Evolutionary conservation across 768 basidiomycete species (phyloP).

Genomic region (Russula sp.): DNA sequence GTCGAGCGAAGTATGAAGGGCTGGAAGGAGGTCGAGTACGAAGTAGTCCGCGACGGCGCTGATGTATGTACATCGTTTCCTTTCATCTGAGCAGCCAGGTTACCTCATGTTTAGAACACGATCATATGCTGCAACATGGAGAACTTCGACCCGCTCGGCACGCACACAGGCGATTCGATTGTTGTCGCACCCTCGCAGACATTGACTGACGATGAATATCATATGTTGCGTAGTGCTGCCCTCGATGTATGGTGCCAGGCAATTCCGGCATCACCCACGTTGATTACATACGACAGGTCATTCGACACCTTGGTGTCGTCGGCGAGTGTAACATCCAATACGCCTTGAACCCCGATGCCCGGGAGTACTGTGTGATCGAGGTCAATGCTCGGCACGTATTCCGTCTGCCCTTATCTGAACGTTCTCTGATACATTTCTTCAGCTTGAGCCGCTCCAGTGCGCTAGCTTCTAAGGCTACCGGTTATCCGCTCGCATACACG

Average conservation of each 20-base stretch:
- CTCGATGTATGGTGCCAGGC: slow-evolving; percentile 61
- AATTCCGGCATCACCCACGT: background rate
- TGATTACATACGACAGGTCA: slow-evolving; percentile 27
- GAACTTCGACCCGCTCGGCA: slow-evolving; percentile 98
- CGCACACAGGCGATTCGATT: slow-evolving; percentile 98
- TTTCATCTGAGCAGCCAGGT: background rate
- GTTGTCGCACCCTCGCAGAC: slow-evolving; percentile 99
- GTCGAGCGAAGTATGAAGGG: slow-evolving; percentile 99
- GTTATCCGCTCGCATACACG: slow-evolving; percentile 98
- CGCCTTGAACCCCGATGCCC: slow-evolving; percentile 86
- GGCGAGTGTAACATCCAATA: slow-evolving; percentile 99
- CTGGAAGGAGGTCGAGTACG: slow-evolving; percentile 99
- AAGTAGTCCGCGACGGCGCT: slow-evolving; percentile 96
- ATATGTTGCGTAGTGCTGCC: slow-evolving; percentile 97
- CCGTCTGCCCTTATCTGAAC: background rate
- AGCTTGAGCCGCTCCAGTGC: slow-evolving; percentile 81
- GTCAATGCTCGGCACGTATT: slow-evolving; percentile 79
- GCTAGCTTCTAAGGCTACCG: slow-evolving; percentile 96
- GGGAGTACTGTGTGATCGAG: slow-evolving; percentile 97
- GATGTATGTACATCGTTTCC: slow-evolving; percentile 56
- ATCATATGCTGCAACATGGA: slow-evolving; percentile 99
- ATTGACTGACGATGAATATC: slow-evolving; percentile 94
- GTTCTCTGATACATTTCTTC: background rate
- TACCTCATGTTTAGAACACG: slow-evolving; percentile 61
- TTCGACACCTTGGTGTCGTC: slow-evolving; percentile 84